Conservation (phyloP, 805 yeast species). For the Blastobotrys americana region DNA sequence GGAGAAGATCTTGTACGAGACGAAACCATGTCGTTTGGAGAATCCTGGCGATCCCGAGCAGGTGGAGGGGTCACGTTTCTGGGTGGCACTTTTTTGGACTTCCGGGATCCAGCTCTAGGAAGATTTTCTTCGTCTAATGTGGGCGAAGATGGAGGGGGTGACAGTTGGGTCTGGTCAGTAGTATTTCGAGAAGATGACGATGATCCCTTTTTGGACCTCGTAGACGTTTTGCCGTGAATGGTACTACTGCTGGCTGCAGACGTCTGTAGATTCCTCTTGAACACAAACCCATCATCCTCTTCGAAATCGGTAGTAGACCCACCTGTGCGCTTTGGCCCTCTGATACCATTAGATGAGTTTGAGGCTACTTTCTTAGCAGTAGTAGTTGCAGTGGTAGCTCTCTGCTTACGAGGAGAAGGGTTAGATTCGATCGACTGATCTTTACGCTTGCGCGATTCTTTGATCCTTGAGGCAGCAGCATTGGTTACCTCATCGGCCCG, state of each 20-base stretch:
- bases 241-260: too few relatives aligned
- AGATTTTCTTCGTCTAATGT: too few relatives aligned
- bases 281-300: slow-evolving; percentile 32
- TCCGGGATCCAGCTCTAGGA: too few relatives aligned
- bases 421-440: background rate
- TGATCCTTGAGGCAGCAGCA: background rate
- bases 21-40: too few relatives aligned
- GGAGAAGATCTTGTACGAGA: too few relatives aligned
- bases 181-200: slow-evolving; percentile 1
- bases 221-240: too few relatives aligned
- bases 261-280: slow-evolving; percentile 19
- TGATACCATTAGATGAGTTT: too few relatives aligned
- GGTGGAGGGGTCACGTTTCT: too few relatives aligned
- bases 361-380: too few relatives aligned
- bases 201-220: background rate
- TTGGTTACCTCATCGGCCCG: background rate
- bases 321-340: too few relatives aligned
- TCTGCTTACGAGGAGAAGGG: background rate
- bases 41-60: too few relatives aligned
- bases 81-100: too few relatives aligned
- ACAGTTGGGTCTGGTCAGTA: background rate
- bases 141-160: background rate
- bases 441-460: background rate
- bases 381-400: background rate
- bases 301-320: slow-evolving; percentile 16